Percentiles rank a stretch among this genome's conserved stretches.
Conservation (phyloP, 768 basidiomycete species). For the Peribolospora kevripleyi region DNA sequence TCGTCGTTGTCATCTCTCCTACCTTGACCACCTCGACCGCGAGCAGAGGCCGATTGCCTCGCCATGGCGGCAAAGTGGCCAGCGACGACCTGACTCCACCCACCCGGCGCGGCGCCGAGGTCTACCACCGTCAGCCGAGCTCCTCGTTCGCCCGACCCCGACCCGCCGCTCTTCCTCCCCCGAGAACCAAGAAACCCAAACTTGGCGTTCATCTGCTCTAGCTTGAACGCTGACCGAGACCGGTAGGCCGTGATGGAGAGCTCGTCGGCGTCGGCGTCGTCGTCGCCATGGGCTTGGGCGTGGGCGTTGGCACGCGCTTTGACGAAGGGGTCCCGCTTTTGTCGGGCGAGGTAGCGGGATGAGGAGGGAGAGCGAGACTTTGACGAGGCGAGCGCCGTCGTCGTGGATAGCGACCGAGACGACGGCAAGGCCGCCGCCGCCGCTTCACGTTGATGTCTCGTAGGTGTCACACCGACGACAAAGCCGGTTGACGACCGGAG, state of each 20-base stretch:
- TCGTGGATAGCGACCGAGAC: too few species aligned
- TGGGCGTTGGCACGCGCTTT: constrained; percentile 9
- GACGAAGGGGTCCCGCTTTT: constrained; percentile 21
- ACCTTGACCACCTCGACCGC: neutral
- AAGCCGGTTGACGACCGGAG: too few species aligned
- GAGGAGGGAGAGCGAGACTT: constrained; percentile 14
- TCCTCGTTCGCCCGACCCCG: constrained; percentile 11
- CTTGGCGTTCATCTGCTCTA: constrained; percentile 46
- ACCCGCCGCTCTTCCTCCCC: constrained; percentile 25
- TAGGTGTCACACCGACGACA: too few species aligned
- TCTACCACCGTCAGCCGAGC: constrained; percentile 35
- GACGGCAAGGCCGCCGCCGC: too few species aligned
- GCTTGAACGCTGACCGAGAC: constrained; percentile 76
- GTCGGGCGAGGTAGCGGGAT: constrained; percentile 18
- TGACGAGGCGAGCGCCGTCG: too few species aligned
- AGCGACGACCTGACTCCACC: constrained; percentile 73
- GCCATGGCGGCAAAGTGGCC: constrained; percentile 28
- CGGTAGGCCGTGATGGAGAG: constrained; percentile 28
- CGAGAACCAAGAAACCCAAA: constrained; percentile 29
- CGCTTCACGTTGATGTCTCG: too few species aligned
- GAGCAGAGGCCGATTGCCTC: neutral
- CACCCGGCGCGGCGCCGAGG: constrained; percentile 76
- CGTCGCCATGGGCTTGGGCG: neutral
- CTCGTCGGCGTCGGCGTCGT: too few species aligned
- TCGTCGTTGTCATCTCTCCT: neutral